Conservation (phyloP, 75 land plant genomes). For the Pinus tabuliformis region DNA sequence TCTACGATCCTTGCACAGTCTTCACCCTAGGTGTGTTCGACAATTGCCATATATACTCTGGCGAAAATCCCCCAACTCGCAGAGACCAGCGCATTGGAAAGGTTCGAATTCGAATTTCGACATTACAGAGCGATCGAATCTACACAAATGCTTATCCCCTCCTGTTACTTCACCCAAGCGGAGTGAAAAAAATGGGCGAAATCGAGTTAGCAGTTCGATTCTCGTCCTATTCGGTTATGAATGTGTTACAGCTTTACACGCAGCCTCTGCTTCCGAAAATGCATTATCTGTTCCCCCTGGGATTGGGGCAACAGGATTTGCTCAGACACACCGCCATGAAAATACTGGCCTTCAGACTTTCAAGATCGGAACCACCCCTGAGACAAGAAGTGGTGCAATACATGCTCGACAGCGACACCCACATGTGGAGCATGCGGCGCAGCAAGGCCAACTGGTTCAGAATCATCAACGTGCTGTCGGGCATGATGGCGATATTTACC, state of each 20-base stretch:
- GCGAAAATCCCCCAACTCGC: constrained; percentile 1
- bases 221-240: constrained; percentile 48
- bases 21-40: constrained; percentile 76
- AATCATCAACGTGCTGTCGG: constrained; percentile 44
- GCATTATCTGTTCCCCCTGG: constrained; percentile 77
- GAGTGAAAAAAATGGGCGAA: constrained; percentile 91
- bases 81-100: constrained; percentile 73
- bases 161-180: constrained; percentile 51
- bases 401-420: constrained; percentile 67
- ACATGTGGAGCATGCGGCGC: constrained; percentile 75
- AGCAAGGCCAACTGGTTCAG: constrained; percentile 82
- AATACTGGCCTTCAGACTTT: constrained; percentile 56
- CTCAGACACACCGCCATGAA: constrained; percentile 76
- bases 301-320: constrained; percentile 52
- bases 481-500: constrained; percentile 57
- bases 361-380: constrained; percentile 71
- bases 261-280: constrained; percentile 74
- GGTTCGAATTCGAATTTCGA: constrained; percentile 75
- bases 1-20: constrained; percentile 87
- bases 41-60: background rate
- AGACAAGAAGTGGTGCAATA: constrained; percentile 70
- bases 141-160: constrained; percentile 62
- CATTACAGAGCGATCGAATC: constrained; percentile 69
- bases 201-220: constrained; percentile 75
- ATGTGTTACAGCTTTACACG: constrained; percentile 53